These are phyloP conservation scores for Sclerospora graminicola DNA, from an alignment of 352 stramenopile species.

Conservation along the genomic window DNA sequence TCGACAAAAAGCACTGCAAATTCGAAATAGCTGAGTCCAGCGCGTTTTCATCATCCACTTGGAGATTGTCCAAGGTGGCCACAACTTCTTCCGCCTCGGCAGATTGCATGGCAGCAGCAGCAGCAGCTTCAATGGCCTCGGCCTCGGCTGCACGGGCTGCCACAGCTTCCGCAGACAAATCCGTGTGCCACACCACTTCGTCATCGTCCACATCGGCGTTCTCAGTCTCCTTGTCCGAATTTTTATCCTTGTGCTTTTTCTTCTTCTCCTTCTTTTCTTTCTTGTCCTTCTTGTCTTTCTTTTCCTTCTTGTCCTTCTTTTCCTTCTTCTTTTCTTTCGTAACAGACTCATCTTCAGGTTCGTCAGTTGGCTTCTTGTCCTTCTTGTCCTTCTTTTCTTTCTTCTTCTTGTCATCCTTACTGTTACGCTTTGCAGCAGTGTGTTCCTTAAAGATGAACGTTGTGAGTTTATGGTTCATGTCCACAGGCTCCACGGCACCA, in stretches of 20 bases:
- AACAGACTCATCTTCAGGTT: constrained; percentile 50
- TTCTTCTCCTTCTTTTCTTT: constrained; percentile 74
- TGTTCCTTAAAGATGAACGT: constrained; percentile 96
- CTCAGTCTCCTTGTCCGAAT: constrained; percentile 53
- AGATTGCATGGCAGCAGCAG: constrained; percentile 55
- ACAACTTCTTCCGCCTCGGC: constrained; percentile 46
- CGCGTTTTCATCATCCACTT: constrained; percentile 79
- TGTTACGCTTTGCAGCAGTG: constrained; percentile 86
- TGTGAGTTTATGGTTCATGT: constrained; percentile 98
- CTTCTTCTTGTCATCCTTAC: constrained; percentile 82
- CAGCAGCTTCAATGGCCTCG: constrained; percentile 71
- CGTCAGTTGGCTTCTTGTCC: constrained; percentile 47
- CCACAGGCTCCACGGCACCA: constrained; percentile 92
- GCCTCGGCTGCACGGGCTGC: constrained; percentile 71
- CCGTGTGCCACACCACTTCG: constrained; percentile 80
- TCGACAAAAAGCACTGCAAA: constrained; percentile 44
- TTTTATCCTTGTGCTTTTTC: constrained; percentile 76
- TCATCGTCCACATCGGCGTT: constrained; percentile 60
- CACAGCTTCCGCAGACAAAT: constrained; percentile 73
- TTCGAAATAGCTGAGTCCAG: constrained; percentile 64
- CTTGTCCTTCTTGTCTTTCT: constrained; percentile 74
- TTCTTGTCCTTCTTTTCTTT: constrained; percentile 64
- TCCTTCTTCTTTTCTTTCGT: constrained; percentile 64
- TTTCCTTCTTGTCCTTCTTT: constrained; percentile 55
- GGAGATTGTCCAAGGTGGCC: constrained; percentile 69